Evolutionary conservation across 2,329 filamentous ascomycete species (phyloP).

Genomic region (Phialocephala subalpina): DNA sequence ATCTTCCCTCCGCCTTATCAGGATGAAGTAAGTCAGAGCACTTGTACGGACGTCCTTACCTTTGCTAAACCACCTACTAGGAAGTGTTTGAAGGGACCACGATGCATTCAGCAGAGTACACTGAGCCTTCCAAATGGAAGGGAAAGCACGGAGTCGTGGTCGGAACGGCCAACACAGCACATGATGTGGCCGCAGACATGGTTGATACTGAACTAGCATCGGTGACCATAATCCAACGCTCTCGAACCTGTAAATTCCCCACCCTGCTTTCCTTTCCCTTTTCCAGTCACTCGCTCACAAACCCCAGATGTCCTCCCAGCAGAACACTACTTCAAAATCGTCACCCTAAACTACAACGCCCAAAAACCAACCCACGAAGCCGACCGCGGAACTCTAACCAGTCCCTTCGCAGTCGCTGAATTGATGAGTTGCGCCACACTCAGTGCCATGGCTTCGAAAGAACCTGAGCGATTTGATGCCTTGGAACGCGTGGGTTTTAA

Average conservation of each 20-base stretch:
- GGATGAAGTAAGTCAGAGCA: not conserved
- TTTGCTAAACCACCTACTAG: not conserved
- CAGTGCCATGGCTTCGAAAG: slow-evolving; percentile 11
- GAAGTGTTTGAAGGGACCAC: slow-evolving; percentile 24
- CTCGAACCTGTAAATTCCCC: slow-evolving; percentile 55
- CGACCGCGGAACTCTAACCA: slow-evolving; percentile 21
- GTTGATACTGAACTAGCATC: slow-evolving; percentile 67
- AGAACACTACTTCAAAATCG: slow-evolving; percentile 49
- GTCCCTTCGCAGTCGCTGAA: slow-evolving; percentile 16
- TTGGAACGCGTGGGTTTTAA: slow-evolving; percentile 63
- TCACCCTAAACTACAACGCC: slow-evolving; percentile 29
- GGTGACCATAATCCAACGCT: slow-evolving; percentile 74
- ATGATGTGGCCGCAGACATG: slow-evolving; percentile 74
- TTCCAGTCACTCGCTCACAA: not conserved
- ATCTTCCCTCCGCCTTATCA: slow-evolving; percentile 12
- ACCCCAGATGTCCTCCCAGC: slow-evolving; percentile 60
- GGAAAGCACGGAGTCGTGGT: slow-evolving; percentile 70
- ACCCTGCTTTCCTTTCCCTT: not conserved
- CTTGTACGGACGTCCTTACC: not conserved
- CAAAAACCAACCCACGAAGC: slow-evolving; percentile 21
- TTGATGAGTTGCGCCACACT: slow-evolving; percentile 12
- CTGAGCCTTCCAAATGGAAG: slow-evolving; percentile 32
- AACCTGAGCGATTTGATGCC: slow-evolving; percentile 50
- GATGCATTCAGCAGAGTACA: slow-evolving; percentile 31
- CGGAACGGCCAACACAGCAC: slow-evolving; percentile 59